Percentiles rank a stretch among this genome's conserved stretches.
phyloP scores from a whole-genome alignment of 176 grass and related monocot genomes.

The Tuctoria greenei region DNA sequence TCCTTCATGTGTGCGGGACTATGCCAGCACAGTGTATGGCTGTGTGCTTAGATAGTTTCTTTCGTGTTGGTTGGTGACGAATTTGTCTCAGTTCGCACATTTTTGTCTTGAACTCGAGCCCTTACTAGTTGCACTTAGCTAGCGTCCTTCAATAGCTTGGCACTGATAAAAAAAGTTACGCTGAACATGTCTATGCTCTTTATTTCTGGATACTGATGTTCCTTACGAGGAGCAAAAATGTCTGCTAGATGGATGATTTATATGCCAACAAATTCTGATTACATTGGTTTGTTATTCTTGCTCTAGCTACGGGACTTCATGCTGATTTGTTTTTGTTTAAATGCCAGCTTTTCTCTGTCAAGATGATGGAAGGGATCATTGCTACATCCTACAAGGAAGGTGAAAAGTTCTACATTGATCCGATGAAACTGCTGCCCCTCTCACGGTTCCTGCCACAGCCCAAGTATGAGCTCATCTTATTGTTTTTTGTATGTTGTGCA shows the following conservation, averaged over 20 bases:
- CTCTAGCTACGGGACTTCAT: background rate
- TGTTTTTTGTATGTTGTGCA: background rate
- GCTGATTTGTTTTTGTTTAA: background rate
- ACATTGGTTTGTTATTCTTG: background rate
- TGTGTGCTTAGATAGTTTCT: background rate
- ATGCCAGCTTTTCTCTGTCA: slow-evolving; percentile 77
- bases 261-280: background rate
- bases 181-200: background rate
- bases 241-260: background rate
- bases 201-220: background rate
- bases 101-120: background rate
- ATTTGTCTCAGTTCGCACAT: background rate
- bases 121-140: background rate
- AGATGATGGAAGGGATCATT: slow-evolving; percentile 91
- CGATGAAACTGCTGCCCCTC: slow-evolving; percentile 84
- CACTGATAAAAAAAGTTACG: background rate
- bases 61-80: background rate
- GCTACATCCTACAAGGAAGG: slow-evolving; percentile 70
- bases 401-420: slow-evolving; percentile 91
- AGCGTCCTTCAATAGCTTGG: background rate
- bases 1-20: background rate
- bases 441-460: slow-evolving; percentile 82
- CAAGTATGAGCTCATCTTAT: slow-evolving; percentile 57
- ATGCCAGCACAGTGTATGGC: background rate
- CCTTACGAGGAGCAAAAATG: background rate